Base-by-base conservation (phyloP, 2,329 filamentous ascomycete genomes). In the Epichloe brachyelytri region DNA sequence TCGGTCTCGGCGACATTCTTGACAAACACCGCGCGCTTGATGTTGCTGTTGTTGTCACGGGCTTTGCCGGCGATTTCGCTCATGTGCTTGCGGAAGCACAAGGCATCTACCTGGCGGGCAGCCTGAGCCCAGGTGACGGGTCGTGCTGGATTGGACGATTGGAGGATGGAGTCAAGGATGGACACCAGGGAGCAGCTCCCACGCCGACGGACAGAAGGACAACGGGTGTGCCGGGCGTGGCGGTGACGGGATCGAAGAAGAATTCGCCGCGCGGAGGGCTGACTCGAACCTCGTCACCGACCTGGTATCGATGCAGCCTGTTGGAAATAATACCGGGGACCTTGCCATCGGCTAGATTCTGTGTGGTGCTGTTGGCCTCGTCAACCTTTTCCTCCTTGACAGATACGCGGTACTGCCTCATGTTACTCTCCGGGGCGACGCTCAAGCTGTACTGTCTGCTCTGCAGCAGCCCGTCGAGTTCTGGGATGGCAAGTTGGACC, bases 401-500 rank as follows among this genome's bases (percentile, higher is more conserved):
- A 57, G 79, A 85, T 68, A 91, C 81, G 50, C 86, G 78, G 67
- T 87, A 87, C 65, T 80, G 76, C 15, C 71, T 69, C 7, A 73
- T 74, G 46, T 74, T 71, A n/a, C 57, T 58, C 22, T 57, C 56
- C 4, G 73, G 71, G 2, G 68, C 72, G 58, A 86, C 80, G 60
- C 79, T 85, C 51, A 91, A 71, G 45, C 81, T 86, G 70, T 88
- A 91, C 70, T 91, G 86, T 51, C 86, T 71, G 52, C 80, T 79
- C 65, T 91, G 87, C 52, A 74, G 68, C 57, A 83, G 73, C n/a
- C 77, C 76, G 15, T 58, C 59, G 20, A 85, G 72, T 46, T 74
- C 70, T 0, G 82, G 78, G 0, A 88, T 74, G 44, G 75, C 70
- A 1, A 85, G 64, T 56, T 78, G 78, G 49, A 89, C 65, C 41